Evolutionary conservation across 805 yeast genomes (phyloP).

Genomic region (Kluyveromyces siamensis): DNA sequence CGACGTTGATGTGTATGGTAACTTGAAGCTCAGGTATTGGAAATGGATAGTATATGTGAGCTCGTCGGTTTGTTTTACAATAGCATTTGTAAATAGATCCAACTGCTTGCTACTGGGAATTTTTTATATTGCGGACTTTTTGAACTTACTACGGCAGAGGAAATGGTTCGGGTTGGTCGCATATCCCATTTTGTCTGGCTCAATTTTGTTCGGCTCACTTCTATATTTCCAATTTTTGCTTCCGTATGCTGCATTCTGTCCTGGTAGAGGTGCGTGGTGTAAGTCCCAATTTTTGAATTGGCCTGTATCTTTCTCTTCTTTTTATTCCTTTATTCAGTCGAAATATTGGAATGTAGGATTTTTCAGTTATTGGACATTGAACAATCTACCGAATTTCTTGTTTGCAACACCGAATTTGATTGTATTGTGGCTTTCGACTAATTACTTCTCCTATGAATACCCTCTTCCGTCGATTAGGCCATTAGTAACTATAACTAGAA

Average conservation of each 20-base stretch:
- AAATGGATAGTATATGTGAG: conserved; percentile 14
- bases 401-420: conserved; percentile 62
- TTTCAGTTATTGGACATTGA: conserved; percentile 69
- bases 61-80: conserved; percentile 34
- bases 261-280: conserved; percentile 77
- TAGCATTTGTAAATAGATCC: conserved; percentile 59
- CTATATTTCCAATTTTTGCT: conserved; percentile 35
- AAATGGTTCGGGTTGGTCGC: conserved; percentile 14
- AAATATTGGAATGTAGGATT: conserved; percentile 85
- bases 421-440: conserved; percentile 35
- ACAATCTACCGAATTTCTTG: conserved; percentile 75
- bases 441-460: conserved; percentile 30
- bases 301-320: conserved; percentile 27
- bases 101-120: conserved; percentile 71
- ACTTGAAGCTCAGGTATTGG: conserved; percentile 6
- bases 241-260: conserved; percentile 59
- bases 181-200: conserved; percentile 46
- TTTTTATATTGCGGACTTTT: conserved; percentile 51
- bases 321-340: conserved; percentile 63
- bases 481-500: conserved; percentile 33
- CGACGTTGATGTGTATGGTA: conserved; percentile 7
- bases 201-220: conserved; percentile 39
- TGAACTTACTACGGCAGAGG: conserved; percentile 12
- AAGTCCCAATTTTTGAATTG: conserved; percentile 22
- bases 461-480: conserved; percentile 33